Evolutionary conservation across 2,329 filamentous ascomycete species (phyloP).

Genomic region (Teratosphaeria pseudoeucalypti): DNA sequence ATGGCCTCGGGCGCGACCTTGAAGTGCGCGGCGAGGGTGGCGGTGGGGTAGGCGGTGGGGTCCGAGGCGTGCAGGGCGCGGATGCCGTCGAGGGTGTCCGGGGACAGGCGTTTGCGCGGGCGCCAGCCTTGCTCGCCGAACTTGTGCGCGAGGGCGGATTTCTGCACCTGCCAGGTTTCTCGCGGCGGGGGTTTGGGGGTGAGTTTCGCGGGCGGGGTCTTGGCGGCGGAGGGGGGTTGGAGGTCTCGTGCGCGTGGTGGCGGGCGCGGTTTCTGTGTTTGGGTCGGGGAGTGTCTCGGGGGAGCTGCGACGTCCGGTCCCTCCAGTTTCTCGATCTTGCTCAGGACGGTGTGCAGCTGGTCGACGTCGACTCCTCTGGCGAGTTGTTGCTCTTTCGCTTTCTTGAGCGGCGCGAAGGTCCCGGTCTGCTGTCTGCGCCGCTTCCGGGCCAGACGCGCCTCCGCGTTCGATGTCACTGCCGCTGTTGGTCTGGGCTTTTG

Average conservation of each 20-base stretch:
- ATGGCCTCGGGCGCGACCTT: constrained; percentile 80
- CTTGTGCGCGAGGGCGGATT: constrained; percentile 62
- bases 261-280: neutral
- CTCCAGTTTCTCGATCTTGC: constrained; percentile 13
- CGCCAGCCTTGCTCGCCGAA: constrained; percentile 68
- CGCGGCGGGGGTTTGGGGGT: constrained; percentile 5
- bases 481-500: neutral
- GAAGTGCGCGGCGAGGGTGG: constrained; percentile 65
- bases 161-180: constrained; percentile 65
- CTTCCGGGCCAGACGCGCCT: constrained; percentile 3
- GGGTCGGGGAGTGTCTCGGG: neutral
- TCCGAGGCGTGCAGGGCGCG: constrained; percentile 69
- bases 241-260: neutral
- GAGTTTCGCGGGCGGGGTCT: neutral
- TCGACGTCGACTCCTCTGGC: constrained; percentile 1
- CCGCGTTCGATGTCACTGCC: neutral
- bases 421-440: constrained; percentile 12
- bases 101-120: constrained; percentile 77
- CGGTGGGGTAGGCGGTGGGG: constrained; percentile 65
- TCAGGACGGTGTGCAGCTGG: constrained; percentile 9
- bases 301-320: neutral
- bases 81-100: constrained; percentile 85
- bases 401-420: constrained; percentile 2
- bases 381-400: neutral
- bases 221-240: neutral